Conservation (phyloP, 2,329 filamentous ascomycete genomes). For the Penicillium janthinellum region DNA sequence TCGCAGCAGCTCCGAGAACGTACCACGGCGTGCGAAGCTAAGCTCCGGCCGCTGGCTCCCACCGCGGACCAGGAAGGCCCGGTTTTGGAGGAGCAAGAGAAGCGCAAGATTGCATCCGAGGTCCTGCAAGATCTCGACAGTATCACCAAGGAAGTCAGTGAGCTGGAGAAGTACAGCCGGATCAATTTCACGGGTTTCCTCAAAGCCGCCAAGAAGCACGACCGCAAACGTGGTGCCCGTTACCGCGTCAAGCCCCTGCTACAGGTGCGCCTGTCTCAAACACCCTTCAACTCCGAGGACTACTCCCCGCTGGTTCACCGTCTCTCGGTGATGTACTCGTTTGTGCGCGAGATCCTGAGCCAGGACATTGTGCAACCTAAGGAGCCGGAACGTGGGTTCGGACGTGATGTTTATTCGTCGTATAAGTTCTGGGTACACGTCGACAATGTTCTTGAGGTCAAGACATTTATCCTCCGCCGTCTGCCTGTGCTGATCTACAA, state of each 20-base stretch:
- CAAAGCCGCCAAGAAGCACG: constrained; percentile 99
- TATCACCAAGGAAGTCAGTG: constrained; percentile 87
- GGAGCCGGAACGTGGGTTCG: constrained; percentile 50
- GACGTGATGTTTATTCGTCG: constrained; percentile 73
- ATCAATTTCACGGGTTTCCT: constrained; percentile 98
- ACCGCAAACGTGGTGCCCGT: constrained; percentile 81
- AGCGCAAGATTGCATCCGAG: constrained; percentile 62
- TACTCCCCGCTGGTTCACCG: constrained; percentile 86
- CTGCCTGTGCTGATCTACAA: constrained; percentile 93
- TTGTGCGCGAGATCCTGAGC: constrained; percentile 76
- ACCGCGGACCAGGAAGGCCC: constrained; percentile 38
- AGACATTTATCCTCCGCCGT: constrained; percentile 89
- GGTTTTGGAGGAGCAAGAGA: constrained; percentile 45
- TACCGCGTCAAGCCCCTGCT: constrained; percentile 92
- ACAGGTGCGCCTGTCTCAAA: constrained; percentile 81
- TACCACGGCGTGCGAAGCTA: constrained; percentile 68
- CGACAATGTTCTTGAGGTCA: constrained; percentile 94
- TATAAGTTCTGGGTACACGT: constrained; percentile 97
- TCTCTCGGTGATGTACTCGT: constrained; percentile 93
- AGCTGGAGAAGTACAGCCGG: constrained; percentile 91
- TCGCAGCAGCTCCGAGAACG: constrained; percentile 80
- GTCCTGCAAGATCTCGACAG: constrained; percentile 78
- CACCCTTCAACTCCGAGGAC: constrained; percentile 93
- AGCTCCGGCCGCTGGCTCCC: constrained; percentile 60
- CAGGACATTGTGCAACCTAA: constrained; percentile 54